Evolutionary conservation across 306 rosid genomes (phyloP).

Genomic region (Cicer yamashitae): DNA sequence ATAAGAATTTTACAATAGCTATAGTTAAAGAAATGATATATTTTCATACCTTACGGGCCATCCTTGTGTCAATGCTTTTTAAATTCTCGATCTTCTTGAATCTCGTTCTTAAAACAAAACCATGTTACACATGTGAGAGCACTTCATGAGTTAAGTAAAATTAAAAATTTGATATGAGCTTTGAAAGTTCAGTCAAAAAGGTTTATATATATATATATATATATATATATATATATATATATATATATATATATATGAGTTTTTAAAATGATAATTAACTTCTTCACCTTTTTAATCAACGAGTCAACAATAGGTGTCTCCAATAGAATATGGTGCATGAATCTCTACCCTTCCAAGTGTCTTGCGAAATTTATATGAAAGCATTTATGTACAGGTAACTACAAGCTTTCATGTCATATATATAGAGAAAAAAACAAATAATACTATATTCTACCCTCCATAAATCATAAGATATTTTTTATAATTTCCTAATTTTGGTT

Average conservation of each 20-base stretch:
- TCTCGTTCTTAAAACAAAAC: not conserved
- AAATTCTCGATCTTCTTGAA: not conserved
- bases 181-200: not conserved
- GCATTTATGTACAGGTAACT: too few species aligned
- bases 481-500: too few species aligned
- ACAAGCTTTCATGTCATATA: too few species aligned
- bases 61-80: not conserved
- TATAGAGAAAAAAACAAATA: too few species aligned
- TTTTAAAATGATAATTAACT: not conserved
- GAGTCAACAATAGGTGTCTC: constrained; percentile 1
- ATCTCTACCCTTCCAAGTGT: not conserved
- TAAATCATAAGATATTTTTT: too few species aligned
- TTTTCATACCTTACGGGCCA: not conserved
- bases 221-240: too few species aligned
- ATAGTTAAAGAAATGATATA: not conserved
- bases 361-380: not conserved
- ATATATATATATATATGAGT: not conserved
- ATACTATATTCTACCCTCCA: too few species aligned
- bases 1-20: not conserved
- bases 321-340: constrained; percentile 10
- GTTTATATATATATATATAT: too few species aligned
- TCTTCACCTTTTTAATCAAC: constrained; percentile 12
- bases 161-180: not conserved
- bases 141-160: not conserved
- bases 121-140: not conserved